Conservation (phyloP, 345 rosid species). For the Orychophragmus violaceus region DNA sequence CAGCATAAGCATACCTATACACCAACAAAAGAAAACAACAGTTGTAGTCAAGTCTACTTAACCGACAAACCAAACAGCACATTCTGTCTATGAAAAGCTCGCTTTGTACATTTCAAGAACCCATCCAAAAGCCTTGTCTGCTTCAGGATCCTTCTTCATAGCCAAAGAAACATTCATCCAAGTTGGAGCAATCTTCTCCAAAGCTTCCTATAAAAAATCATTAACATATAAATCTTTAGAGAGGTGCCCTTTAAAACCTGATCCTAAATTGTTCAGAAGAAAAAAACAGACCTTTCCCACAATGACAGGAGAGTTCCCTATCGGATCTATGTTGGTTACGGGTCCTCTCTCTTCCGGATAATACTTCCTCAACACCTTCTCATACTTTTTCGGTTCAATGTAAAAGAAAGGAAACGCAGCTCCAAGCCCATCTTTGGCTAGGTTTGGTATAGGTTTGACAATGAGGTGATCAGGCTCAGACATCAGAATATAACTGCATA, state of each 20-base stretch:
- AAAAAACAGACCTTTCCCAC: constrained; percentile 59
- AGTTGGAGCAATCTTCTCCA: constrained; percentile 83
- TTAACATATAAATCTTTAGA: not conserved
- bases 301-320: constrained; percentile 97
- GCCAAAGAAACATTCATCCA: constrained; percentile 98
- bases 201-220: constrained; percentile 52
- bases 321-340: constrained; percentile 72
- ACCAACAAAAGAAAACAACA: constrained; percentile 4
- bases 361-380: constrained; percentile 64
- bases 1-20: constrained; percentile 96
- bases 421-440: constrained; percentile 74
- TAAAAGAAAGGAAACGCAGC: constrained; percentile 98
- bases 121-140: constrained; percentile 95
- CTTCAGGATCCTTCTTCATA: constrained; percentile 94
- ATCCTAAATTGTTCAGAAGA: not conserved
- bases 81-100: not conserved
- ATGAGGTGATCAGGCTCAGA: constrained; percentile 94
- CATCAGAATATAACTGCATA: constrained; percentile 76
- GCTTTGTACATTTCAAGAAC: not conserved
- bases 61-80: not conserved
- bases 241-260: not conserved
- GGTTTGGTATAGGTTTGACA: constrained; percentile 93
- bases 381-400: constrained; percentile 87
- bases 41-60: not conserved
- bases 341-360: constrained; percentile 82